phyloP scores from a whole-genome alignment of 2,329 filamentous ascomycete genomes.

The Parafenestella ontariensis region DNA sequence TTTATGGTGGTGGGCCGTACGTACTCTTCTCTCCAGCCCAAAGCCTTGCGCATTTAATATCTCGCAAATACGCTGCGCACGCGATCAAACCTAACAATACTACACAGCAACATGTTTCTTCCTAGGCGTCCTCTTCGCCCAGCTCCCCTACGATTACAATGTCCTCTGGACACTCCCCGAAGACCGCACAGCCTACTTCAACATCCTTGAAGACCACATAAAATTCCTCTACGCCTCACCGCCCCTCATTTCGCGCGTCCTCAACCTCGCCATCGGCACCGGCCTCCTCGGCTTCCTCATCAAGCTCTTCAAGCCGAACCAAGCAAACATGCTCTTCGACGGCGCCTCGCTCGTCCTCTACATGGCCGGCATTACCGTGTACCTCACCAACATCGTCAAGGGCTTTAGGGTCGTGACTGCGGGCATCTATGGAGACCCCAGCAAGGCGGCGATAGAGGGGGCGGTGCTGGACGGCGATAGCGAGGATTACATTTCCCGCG shows the following conservation, averaged over 20 bases:
- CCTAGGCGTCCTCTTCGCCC: slow-evolving; percentile 95
- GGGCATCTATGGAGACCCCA: slow-evolving; percentile 67
- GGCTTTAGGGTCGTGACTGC: slow-evolving; percentile 83
- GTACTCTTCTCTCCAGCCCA: slow-evolving; percentile 49
- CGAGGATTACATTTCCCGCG: slow-evolving; percentile 75
- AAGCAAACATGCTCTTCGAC: slow-evolving; percentile 95
- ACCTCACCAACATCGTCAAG: slow-evolving; percentile 96
- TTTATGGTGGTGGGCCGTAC: slow-evolving; percentile 96
- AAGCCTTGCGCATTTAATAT: background rate
- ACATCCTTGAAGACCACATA: slow-evolving; percentile 87
- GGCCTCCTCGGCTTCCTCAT: slow-evolving; percentile 87
- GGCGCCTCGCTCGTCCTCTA: slow-evolving; percentile 75
- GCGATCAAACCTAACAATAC: slow-evolving; percentile 14
- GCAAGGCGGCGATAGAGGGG: slow-evolving; percentile 39
- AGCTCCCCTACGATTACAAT: slow-evolving; percentile 94
- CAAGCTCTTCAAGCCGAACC: slow-evolving; percentile 93
- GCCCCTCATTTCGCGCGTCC: slow-evolving; percentile 87
- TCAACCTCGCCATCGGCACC: slow-evolving; percentile 90
- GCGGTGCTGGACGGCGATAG: slow-evolving; percentile 42
- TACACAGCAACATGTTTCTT: slow-evolving; percentile 81
- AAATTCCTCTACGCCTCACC: slow-evolving; percentile 90
- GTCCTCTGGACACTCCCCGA: slow-evolving; percentile 78
- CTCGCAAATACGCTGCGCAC: background rate
- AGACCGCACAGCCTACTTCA: slow-evolving; percentile 73
- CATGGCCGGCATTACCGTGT: slow-evolving; percentile 88